Conservation (phyloP, 2,329 filamentous ascomycete genomes). For the Cryphonectria carpinicola region DNA sequence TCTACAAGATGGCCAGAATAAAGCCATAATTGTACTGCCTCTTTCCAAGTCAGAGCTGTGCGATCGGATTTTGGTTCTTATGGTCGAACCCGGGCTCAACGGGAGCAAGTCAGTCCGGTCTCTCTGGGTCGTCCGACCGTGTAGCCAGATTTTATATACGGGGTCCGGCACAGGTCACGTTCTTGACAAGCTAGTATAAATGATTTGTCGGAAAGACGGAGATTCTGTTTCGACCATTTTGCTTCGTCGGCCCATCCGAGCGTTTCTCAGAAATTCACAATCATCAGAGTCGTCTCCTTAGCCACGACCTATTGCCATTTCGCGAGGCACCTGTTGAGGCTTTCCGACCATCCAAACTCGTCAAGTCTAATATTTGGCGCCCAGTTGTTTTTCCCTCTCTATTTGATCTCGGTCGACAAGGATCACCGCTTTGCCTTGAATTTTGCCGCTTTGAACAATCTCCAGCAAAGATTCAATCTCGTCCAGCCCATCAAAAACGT, state of each 20-base stretch:
- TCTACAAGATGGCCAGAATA: background rate
- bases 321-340: background rate
- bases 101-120: no score
- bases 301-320: no score
- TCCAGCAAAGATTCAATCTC: conserved; percentile 55
- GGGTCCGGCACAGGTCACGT: background rate
- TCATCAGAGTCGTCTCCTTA: no score
- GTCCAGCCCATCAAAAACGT: conserved; percentile 55
- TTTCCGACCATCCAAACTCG: background rate
- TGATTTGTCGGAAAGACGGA: no score
- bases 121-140: background rate
- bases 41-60: background rate
- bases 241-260: background rate
- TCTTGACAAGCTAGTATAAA: no score
- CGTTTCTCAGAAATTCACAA: no score
- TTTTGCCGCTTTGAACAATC: conserved; percentile 54
- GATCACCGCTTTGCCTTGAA: conserved; percentile 59
- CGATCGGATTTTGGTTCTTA: background rate
- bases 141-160: background rate
- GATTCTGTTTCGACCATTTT: background rate
- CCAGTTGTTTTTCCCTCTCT: conserved; percentile 30
- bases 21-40: background rate
- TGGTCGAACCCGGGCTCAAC: background rate
- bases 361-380: conserved; percentile 18
- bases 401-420: conserved; percentile 51